Evolutionary conservation across 306 rosid species (phyloP).

Genomic region (Quercus rubra): DNA sequence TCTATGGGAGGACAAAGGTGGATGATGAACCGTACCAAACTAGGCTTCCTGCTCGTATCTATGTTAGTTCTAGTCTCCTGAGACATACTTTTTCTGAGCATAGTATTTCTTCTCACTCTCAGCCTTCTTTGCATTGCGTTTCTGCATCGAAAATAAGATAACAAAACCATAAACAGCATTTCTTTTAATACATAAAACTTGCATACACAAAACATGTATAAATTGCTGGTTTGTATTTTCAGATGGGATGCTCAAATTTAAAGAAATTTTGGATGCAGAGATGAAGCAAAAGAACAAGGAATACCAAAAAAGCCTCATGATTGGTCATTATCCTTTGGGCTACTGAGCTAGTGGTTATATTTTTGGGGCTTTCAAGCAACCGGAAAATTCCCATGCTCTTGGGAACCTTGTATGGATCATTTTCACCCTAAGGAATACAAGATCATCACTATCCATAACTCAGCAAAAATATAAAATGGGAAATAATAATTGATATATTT

Average conservation of each 20-base stretch:
- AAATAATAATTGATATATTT: slow-evolving; percentile 5
- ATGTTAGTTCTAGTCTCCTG: slow-evolving; percentile 62
- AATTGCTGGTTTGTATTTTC: background rate
- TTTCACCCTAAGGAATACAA: slow-evolving; percentile 48
- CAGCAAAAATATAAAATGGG: background rate
- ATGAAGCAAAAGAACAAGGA: background rate
- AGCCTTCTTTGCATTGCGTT: slow-evolving; percentile 82
- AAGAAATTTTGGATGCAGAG: background rate
- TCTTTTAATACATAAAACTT: background rate
- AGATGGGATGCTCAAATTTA: slow-evolving; percentile 1
- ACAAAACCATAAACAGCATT: background rate
- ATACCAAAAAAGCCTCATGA: slow-evolving; percentile 87
- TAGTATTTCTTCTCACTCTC: slow-evolving; percentile 86
- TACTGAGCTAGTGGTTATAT: slow-evolving; percentile 69
- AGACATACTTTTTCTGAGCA: slow-evolving; percentile 63
- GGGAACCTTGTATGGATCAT: slow-evolving; percentile 76
- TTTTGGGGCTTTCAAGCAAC: slow-evolving; percentile 84
- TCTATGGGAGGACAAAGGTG: slow-evolving; percentile 24
- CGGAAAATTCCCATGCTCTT: slow-evolving; percentile 80
- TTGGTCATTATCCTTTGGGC: slow-evolving; percentile 90
- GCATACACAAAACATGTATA: background rate
- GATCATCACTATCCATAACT: slow-evolving; percentile 10
- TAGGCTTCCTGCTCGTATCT: slow-evolving; percentile 18
- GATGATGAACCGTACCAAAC: slow-evolving; percentile 12
- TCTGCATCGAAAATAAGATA: slow-evolving; percentile 45